Evolutionary conservation across 176 grass and related monocot species (phyloP).

Genomic region (Triticum urartu): DNA sequence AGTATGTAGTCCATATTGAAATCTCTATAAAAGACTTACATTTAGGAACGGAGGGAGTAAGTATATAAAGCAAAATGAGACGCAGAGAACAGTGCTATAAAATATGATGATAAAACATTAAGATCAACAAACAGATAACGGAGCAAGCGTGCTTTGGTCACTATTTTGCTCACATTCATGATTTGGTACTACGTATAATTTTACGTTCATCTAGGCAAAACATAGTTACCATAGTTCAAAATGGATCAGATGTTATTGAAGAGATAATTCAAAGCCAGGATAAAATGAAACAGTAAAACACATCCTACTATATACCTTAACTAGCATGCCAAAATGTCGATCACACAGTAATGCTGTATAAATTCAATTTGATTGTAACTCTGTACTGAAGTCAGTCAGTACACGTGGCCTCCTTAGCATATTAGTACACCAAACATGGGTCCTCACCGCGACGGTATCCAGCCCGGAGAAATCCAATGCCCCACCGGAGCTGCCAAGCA

Average conservation of each 20-base stretch:
- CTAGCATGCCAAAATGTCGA: not conserved
- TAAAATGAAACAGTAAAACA: not conserved
- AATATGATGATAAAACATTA: not conserved
- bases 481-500: slow-evolving; percentile 54
- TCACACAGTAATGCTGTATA: not conserved
- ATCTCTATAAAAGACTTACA: no score
- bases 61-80: not conserved
- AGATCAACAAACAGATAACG: not conserved
- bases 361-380: not conserved
- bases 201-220: not conserved
- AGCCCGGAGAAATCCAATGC: slow-evolving; percentile 61
- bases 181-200: not conserved
- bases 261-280: not conserved
- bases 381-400: not conserved
- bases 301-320: not conserved
- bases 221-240: no score
- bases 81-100: not conserved
- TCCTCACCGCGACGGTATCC: slow-evolving; percentile 56
- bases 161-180: not conserved
- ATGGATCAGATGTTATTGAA: not conserved
- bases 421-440: not conserved
- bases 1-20: no score
- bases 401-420: not conserved
- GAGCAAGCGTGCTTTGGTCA: not conserved
- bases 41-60: not conserved